phyloP scores from a whole-genome alignment of 345 rosid species.

The Gossypium thurberi region DNA sequence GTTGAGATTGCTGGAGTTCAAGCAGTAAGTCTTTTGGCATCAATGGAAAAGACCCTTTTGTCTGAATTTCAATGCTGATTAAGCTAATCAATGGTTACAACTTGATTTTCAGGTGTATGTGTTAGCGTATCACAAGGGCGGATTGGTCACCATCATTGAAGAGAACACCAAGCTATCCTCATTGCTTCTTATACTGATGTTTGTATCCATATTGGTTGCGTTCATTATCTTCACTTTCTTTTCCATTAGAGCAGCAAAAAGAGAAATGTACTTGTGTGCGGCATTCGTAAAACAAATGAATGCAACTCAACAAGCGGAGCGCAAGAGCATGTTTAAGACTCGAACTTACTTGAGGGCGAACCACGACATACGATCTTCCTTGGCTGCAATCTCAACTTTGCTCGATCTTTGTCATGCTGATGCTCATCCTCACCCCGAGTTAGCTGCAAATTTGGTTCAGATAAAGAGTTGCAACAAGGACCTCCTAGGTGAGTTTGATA shows the following conservation, averaged over 20 bases:
- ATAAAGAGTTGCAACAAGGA: constrained; percentile 47
- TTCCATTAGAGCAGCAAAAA: constrained; percentile 30
- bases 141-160: constrained; percentile 10
- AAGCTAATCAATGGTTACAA: not conserved
- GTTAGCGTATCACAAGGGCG: constrained; percentile 18
- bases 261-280: constrained; percentile 38
- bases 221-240: constrained; percentile 20
- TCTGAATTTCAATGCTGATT: not conserved
- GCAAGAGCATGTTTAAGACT: constrained; percentile 70
- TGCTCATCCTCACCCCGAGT: constrained; percentile 31
- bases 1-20: constrained; percentile 30
- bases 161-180: constrained; percentile 18
- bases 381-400: constrained; percentile 56
- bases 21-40: constrained; percentile 18
- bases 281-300: constrained; percentile 35
- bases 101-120: constrained; percentile 25
- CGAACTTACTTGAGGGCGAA: constrained; percentile 59
- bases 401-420: constrained; percentile 40
- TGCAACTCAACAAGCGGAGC: constrained; percentile 47
- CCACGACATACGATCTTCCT: constrained; percentile 63
- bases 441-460: constrained; percentile 36
- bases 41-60: not conserved
- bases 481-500: constrained; percentile 40
- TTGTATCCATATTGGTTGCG: constrained; percentile 13
- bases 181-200: constrained; percentile 16